Evolutionary conservation across 805 yeast species (phyloP).

Genomic region (Monosporozyma siamensis): DNA sequence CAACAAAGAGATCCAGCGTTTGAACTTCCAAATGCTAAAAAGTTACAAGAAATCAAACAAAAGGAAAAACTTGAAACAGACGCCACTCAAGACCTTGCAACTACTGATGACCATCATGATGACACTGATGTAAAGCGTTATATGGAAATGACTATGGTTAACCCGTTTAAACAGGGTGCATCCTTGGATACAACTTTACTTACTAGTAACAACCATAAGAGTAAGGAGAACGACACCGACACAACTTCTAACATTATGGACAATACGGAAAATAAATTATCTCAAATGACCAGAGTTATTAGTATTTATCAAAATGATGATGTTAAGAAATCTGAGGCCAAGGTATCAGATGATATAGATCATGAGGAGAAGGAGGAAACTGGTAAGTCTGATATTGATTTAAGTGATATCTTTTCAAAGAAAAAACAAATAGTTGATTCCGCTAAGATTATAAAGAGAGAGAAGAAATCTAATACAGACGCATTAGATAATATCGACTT

Average conservation of each 20-base stretch:
- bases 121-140: constrained; percentile 18
- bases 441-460: not conserved
- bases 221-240: constrained; percentile 4
- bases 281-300: constrained; percentile 28
- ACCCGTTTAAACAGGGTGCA: constrained; percentile 19
- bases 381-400: constrained; percentile 13
- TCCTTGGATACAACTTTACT: constrained; percentile 8
- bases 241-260: not conserved
- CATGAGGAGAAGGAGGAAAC: constrained; percentile 7
- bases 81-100: constrained; percentile 2
- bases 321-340: not conserved
- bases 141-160: constrained; percentile 31
- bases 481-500: not conserved
- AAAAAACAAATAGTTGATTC: not conserved
- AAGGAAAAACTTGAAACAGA: not conserved
- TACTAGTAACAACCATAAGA: not conserved
- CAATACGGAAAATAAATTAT: constrained; percentile 11
- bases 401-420: constrained; percentile 23
- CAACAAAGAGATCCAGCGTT: constrained; percentile 17
- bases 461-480: not conserved
- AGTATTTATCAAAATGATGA: constrained; percentile 21
- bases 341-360: not conserved
- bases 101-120: constrained; percentile 8
- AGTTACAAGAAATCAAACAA: not conserved
- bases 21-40: constrained; percentile 4